A percentile compares a stretch with the other conserved stretches of the same genome.
phyloP scores from a whole-genome alignment of 495 filamentous ascomycete species.

The Penicillium daleae region DNA sequence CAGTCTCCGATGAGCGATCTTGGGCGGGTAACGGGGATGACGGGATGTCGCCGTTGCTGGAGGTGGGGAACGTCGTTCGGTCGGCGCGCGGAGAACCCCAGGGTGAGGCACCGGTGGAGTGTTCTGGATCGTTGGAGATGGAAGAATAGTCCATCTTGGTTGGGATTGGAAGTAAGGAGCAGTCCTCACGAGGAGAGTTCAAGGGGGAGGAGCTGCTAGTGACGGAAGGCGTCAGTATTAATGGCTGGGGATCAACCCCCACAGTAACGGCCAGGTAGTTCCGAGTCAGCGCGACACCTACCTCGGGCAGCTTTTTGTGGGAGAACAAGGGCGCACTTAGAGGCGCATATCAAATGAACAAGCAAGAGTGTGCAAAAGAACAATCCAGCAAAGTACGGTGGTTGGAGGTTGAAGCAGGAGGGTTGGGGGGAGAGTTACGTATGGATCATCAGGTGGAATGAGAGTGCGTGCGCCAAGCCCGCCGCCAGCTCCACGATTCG shows the following conservation, averaged over 20 bases:
- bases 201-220: slow-evolving; percentile 30
- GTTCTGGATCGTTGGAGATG: slow-evolving; percentile 72
- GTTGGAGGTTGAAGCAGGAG: slow-evolving; percentile 2
- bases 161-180: slow-evolving; percentile 25
- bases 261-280: slow-evolving; percentile 30
- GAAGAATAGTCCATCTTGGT: slow-evolving; percentile 81
- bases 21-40: slow-evolving; percentile 56
- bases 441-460: slow-evolving; percentile 8
- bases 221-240: slow-evolving; percentile 34
- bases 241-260: slow-evolving; percentile 29
- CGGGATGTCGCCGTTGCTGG: slow-evolving; percentile 54
- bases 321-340: slow-evolving; percentile 5
- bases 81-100: slow-evolving; percentile 78
- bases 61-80: slow-evolving; percentile 56
- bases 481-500: slow-evolving; percentile 19
- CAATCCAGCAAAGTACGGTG: slow-evolving; percentile 5
- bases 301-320: slow-evolving; percentile 18
- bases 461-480: slow-evolving; percentile 30
- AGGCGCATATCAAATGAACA: slow-evolving; percentile 19
- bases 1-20: slow-evolving; percentile 48
- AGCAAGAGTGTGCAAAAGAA: background rate
- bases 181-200: slow-evolving; percentile 23
- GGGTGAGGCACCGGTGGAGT: slow-evolving; percentile 70
- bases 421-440: slow-evolving; percentile 19
- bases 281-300: slow-evolving; percentile 14